Percentiles rank a stretch among this genome's conserved stretches.
These are phyloP conservation scores for Ammopiptanthus mongolicus DNA, from an alignment of 306 rosid species.

Conservation along the genomic window DNA sequence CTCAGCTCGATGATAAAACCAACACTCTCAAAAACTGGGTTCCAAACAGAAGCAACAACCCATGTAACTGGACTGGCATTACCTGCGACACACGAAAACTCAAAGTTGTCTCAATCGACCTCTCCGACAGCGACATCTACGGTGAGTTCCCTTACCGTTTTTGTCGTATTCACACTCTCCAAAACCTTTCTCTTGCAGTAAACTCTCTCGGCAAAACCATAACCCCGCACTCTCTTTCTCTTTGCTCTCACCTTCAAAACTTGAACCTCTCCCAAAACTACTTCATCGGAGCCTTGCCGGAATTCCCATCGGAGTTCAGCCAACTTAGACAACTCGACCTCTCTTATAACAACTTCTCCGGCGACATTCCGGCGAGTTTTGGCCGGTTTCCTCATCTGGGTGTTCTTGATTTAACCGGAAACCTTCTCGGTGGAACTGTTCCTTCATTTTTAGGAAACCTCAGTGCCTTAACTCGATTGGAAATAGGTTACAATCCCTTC, in stretches of 20 bases:
- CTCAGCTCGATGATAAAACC: conserved; percentile 45
- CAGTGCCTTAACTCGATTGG: conserved; percentile 40
- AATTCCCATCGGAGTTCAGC: conserved; percentile 34
- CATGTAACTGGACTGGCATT: conserved; percentile 76
- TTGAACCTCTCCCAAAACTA: conserved; percentile 48
- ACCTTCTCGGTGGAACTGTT: conserved; percentile 51
- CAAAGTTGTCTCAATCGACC: conserved; percentile 45
- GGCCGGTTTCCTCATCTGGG: conserved; percentile 39
- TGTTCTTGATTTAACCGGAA: conserved; percentile 28
- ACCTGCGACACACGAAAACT: conserved; percentile 38
- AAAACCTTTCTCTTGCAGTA: conserved; percentile 30
- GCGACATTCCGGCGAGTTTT: conserved; percentile 56
- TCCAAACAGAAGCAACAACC: conserved; percentile 7
- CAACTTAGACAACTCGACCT: conserved; percentile 42
- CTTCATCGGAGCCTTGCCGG: conserved; percentile 59
- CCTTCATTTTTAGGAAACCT: conserved; percentile 68
- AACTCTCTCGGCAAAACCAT: conserved; percentile 42
- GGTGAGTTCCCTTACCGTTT: conserved; percentile 63
- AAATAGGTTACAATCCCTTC: conserved; percentile 37
- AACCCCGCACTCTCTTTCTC: conserved; percentile 33
- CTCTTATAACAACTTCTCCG: conserved; percentile 61
- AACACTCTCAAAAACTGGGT: conserved; percentile 49
- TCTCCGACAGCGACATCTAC: conserved; percentile 26
- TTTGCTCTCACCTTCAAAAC: conserved; percentile 49
- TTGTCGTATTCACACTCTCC: conserved; percentile 61